Evolutionary conservation across 305 asterid species (phyloP).

Genomic region (Galium porrigens): DNA sequence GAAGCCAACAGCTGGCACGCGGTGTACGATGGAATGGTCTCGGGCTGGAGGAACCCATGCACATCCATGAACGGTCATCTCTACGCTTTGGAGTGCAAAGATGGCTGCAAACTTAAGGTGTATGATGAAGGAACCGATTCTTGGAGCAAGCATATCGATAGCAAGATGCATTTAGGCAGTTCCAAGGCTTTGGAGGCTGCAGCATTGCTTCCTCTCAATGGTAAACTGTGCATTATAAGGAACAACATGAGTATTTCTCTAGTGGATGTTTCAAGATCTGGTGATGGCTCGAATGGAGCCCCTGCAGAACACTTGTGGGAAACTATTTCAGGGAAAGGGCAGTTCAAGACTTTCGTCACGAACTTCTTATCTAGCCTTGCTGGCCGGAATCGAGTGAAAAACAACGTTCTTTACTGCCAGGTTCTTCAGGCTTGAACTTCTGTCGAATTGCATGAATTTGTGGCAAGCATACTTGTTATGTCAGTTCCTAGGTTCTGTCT

Average conservation of each 20-base stretch:
- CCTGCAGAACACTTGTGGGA: slow-evolving; percentile 45
- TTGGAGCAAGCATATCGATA: slow-evolving; percentile 44
- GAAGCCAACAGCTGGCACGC: slow-evolving; percentile 39
- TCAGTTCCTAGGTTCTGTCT: slow-evolving; percentile 7
- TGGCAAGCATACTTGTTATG: not conserved
- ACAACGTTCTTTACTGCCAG: slow-evolving; percentile 41
- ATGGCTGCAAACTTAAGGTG: slow-evolving; percentile 45
- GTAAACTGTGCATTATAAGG: slow-evolving; percentile 44
- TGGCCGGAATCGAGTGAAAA: slow-evolving; percentile 33
- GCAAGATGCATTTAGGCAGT: slow-evolving; percentile 44
- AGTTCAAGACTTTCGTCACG: slow-evolving; percentile 35
- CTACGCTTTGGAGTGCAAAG: slow-evolving; percentile 42
- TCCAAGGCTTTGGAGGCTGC: slow-evolving; percentile 50
- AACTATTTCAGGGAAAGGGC: slow-evolving; percentile 45
- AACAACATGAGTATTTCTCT: slow-evolving; percentile 45
- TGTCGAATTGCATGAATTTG: not conserved
- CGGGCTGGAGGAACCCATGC: slow-evolving; percentile 59
- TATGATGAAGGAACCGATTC: slow-evolving; percentile 40
- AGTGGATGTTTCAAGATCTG: slow-evolving; percentile 37
- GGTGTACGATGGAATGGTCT: slow-evolving; percentile 41
- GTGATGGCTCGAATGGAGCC: slow-evolving; percentile 16
- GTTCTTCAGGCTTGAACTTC: slow-evolving; percentile 42
- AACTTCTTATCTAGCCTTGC: slow-evolving; percentile 40
- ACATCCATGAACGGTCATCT: slow-evolving; percentile 34
- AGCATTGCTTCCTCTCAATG: slow-evolving; percentile 37